Conservation (phyloP, 2,329 filamentous ascomycete genomes). For the Aotearoamyces nothofagi region DNA sequence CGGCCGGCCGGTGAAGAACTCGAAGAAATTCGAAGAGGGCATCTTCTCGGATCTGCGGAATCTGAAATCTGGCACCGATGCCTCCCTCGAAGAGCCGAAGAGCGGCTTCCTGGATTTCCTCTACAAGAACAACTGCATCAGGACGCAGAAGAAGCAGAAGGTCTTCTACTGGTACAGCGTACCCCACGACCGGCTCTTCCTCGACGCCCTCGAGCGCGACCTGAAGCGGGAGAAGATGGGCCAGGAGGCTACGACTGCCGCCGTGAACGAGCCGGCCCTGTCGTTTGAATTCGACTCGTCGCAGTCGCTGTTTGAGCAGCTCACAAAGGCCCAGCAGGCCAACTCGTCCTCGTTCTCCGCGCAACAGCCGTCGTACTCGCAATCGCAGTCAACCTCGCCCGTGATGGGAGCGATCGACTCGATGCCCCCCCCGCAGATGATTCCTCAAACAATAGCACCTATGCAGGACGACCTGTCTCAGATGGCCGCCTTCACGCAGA, state of each 20-base stretch:
- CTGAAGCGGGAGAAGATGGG: slow-evolving; percentile 99
- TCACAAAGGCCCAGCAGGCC: slow-evolving; percentile 97
- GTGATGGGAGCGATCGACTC: slow-evolving; percentile 82
- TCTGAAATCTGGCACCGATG: slow-evolving; percentile 94
- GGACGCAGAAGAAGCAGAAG: slow-evolving; percentile 99
- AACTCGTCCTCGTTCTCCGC: slow-evolving; percentile 94
- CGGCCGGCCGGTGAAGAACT: slow-evolving; percentile 95
- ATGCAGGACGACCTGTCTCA: slow-evolving; percentile 46
- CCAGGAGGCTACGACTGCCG: slow-evolving; percentile 92
- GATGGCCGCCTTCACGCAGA: slow-evolving; percentile 51
- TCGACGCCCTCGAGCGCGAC: slow-evolving; percentile 93
- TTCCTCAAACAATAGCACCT: slow-evolving; percentile 38
- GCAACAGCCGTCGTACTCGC: slow-evolving; percentile 38
- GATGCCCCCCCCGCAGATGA: slow-evolving; percentile 85
- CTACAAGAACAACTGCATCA: slow-evolving; percentile 99
- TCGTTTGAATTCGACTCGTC: slow-evolving; percentile 99
- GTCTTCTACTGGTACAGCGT: slow-evolving; percentile 99
- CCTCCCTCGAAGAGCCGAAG: slow-evolving; percentile 96
- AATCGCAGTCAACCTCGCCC: slow-evolving; percentile 70
- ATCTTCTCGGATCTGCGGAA: slow-evolving; percentile 98
- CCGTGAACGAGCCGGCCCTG: slow-evolving; percentile 89
- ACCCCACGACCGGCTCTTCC: slow-evolving; percentile 90
- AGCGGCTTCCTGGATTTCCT: slow-evolving; percentile 96
- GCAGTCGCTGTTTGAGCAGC: slow-evolving; percentile 96
- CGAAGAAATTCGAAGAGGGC: slow-evolving; percentile 98